These are phyloP conservation scores for Lactuca sativa DNA, from an alignment of 129 eudicot genomes.

Conservation along the genomic window DNA sequence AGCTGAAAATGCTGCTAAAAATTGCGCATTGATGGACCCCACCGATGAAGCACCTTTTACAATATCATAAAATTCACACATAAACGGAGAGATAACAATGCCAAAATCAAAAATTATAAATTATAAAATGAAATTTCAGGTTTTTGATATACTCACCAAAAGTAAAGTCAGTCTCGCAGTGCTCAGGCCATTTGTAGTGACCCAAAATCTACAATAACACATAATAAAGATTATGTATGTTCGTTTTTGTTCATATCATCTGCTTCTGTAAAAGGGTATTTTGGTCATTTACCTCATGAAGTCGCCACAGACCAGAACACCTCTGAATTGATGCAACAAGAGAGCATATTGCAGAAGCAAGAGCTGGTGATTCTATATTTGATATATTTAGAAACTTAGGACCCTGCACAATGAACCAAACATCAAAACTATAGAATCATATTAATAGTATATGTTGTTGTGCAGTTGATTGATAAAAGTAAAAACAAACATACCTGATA, in stretches of 20 bases:
- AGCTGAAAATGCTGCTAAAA: conserved; percentile 92
- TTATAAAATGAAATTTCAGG: neutral
- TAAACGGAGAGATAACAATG: neutral
- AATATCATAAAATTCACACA: neutral
- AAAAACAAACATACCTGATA: conserved; percentile 52
- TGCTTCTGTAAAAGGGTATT: neutral
- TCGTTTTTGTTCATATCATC: neutral
- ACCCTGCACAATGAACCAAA: conserved; percentile 47
- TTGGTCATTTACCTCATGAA: conserved; percentile 64
- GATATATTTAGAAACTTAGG: conserved; percentile 56
- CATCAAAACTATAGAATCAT: neutral
- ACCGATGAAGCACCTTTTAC: conserved; percentile 80
- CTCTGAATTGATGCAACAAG: conserved; percentile 82
- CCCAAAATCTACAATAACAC: conserved; percentile 64
- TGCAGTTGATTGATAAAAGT: neutral
- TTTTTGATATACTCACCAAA: conserved; percentile 56
- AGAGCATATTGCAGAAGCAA: conserved; percentile 66
- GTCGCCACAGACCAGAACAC: conserved; percentile 85
- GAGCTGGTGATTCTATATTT: conserved; percentile 34
- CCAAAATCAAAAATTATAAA: neutral
- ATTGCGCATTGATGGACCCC: conserved; percentile 71
- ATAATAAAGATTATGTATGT: neutral
- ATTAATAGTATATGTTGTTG: neutral
- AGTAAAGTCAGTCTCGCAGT: conserved; percentile 71
- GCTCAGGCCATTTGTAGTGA: conserved; percentile 88